Conservation (phyloP, 2,329 filamentous ascomycete genomes). For the Purpureocillium lavendulum region DNA sequence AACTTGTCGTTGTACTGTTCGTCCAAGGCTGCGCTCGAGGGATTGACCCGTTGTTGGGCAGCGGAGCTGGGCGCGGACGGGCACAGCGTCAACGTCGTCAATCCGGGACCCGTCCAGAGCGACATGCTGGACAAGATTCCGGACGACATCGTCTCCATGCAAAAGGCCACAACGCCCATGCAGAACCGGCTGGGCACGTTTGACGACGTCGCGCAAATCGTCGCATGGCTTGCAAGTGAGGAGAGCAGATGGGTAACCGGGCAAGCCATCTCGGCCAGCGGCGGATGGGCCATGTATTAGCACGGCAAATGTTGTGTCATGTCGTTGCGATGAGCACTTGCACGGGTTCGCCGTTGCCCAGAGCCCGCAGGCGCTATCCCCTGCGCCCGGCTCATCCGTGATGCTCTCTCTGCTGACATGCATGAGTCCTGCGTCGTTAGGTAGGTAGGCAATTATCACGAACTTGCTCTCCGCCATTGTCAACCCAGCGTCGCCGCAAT, state of each 20-base stretch:
- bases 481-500: too few relatives aligned
- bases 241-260: constrained; percentile 43
- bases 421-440: too few relatives aligned
- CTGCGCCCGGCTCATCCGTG: too few relatives aligned
- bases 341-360: too few relatives aligned
- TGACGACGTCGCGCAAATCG: constrained; percentile 47
- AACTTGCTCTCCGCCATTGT: too few relatives aligned
- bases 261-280: constrained; percentile 46
- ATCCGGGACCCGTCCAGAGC: constrained; percentile 49
- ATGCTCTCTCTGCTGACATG: too few relatives aligned
- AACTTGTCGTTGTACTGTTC: constrained; percentile 42
- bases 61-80: constrained; percentile 46
- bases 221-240: constrained; percentile 44
- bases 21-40: constrained; percentile 53
- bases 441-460: too few relatives aligned
- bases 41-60: constrained; percentile 50
- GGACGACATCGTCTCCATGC: constrained; percentile 35
- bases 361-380: too few relatives aligned
- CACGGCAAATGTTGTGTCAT: too few relatives aligned
- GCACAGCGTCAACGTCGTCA: constrained; percentile 53
- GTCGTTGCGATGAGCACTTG: too few relatives aligned
- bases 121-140: constrained; percentile 48
- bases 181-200: constrained; percentile 40
- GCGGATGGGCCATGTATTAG: constrained; percentile 22
- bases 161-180: constrained; percentile 42